Base-by-base conservation (phyloP, 2,329 filamentous ascomycete genomes). In the Truncatella angustata region DNA sequence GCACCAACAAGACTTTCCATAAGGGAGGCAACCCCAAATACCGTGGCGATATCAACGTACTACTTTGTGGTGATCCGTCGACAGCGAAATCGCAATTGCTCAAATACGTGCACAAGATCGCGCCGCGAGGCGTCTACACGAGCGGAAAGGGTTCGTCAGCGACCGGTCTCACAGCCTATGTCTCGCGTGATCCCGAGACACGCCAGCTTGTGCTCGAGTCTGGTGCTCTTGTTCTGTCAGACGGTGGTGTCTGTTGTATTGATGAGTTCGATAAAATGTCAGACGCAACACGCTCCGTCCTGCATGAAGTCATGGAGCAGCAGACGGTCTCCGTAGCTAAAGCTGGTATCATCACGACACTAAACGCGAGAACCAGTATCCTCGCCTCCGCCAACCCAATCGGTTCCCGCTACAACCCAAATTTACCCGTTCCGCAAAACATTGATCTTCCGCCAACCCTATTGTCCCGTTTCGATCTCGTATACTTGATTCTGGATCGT, bases 301-400 rank as follows among this genome's bases (percentile, higher is more conserved):
- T 92, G 53, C 88, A 92, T 76, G 88, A 92, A 80, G 88, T 91
- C 49, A 92, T 92, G 88, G 88, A 92, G 70, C 88, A 92, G 67
- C 88, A 92, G 73, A 92, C 88, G 2, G 90, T 92, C 35, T 91
- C 87, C 1, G 88, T 92, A 48, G 88, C 88, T 59, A 92, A 92
- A 76, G 93, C 93, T 2, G 93, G 93, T 60, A 97, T 97, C 66
- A 96, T 92, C 58, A 99, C 94, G 1, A 99, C 94, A 0, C 77
- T 99, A 55, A 99, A 99, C 66, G 94, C 94, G 23, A 82, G 94
- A 65, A 97, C 94, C 1, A 95, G 90, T 58, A 97, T 99, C 65
- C 83, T 99, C 26, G 94, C 94, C 14, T 97, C 93, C 10, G 94
- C 94, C 70, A 99, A 99, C 67, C 94, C 94, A 1, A 97, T 99